phyloP scores from a whole-genome alignment of 2,329 filamentous ascomycete genomes.

The Fusarium sp. region DNA sequence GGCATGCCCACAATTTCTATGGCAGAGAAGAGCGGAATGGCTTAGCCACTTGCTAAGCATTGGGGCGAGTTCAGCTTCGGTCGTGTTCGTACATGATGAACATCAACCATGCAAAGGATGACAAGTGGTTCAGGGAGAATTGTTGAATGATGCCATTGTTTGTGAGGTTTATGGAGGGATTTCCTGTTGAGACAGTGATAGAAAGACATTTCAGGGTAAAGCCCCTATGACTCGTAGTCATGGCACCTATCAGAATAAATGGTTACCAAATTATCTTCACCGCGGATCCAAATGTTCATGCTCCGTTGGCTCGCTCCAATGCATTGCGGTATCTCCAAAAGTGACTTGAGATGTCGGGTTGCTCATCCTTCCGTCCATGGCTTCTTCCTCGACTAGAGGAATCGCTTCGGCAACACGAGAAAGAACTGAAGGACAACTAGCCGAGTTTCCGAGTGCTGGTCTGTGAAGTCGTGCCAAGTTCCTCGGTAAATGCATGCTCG shows the following conservation, averaged over 20 bases:
- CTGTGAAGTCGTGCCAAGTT: no score
- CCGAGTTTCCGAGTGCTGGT: background rate
- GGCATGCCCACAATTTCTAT: no score
- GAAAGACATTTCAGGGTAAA: background rate
- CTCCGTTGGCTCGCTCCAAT: background rate
- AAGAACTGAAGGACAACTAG: background rate
- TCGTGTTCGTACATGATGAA: background rate
- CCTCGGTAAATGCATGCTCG: no score
- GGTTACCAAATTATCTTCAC: no score
- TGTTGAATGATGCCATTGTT: background rate
- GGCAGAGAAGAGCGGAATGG: conserved; percentile 50
- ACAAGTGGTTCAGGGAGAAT: background rate
- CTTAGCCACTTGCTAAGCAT: conserved; percentile 63
- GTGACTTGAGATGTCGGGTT: background rate
- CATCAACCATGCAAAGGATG: background rate
- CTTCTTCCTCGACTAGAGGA: background rate
- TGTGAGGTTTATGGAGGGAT: background rate
- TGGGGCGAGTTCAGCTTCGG: conserved; percentile 39
- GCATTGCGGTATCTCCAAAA: background rate
- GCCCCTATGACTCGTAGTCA: background rate
- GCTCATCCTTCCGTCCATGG: background rate
- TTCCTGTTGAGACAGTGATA: no score
- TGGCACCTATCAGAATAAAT: background rate
- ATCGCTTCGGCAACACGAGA: background rate
- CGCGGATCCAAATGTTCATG: no score